Percentiles rank a stretch among this genome's conserved stretches.
Conservation (phyloP, 371 early-diverging fungal species). For the Actinomucor elegans region DNA sequence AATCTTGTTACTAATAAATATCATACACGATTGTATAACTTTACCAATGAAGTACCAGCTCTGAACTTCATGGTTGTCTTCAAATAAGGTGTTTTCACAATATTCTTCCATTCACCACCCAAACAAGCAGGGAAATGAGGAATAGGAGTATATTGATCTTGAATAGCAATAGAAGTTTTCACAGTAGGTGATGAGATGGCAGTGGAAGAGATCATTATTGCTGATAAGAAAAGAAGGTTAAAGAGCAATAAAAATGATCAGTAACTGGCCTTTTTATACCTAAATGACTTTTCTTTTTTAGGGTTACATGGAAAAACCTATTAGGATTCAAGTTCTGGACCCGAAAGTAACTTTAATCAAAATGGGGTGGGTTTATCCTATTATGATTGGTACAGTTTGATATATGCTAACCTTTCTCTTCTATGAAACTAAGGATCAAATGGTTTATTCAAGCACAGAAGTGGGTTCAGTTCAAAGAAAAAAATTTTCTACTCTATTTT, state of each 20-base stretch:
- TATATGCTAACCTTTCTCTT: too few species aligned
- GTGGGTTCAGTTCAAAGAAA: too few species aligned
- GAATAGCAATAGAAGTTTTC: not conserved
- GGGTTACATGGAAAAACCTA: not conserved
- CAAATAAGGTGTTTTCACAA: slow-evolving; percentile 25
- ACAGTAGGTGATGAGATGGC: slow-evolving; percentile 4
- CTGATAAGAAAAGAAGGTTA: not conserved
- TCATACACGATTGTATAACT: not conserved
- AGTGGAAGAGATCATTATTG: slow-evolving; percentile 21
- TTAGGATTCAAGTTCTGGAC: too few species aligned
- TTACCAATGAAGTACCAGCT: slow-evolving; percentile 27
- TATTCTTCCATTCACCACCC: slow-evolving; percentile 32
- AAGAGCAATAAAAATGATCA: not conserved
- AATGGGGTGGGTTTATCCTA: too few species aligned
- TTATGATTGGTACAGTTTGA: too few species aligned
- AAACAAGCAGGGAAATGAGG: slow-evolving; percentile 35
- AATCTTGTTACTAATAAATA: not conserved
- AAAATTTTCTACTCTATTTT: too few species aligned
- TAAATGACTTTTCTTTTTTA: not conserved
- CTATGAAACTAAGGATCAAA: too few species aligned
- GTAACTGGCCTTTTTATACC: too few species aligned
- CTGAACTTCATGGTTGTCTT: slow-evolving; percentile 32
- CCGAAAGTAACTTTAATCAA: too few species aligned
- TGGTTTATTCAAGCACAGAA: too few species aligned
- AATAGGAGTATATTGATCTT: slow-evolving; percentile 23